Percentiles rank a stretch among this genome's conserved stretches.
Evolutionary conservation across 164 flowering plant genomes (phyloP).

Genomic region (Macadamia integrifolia): DNA sequence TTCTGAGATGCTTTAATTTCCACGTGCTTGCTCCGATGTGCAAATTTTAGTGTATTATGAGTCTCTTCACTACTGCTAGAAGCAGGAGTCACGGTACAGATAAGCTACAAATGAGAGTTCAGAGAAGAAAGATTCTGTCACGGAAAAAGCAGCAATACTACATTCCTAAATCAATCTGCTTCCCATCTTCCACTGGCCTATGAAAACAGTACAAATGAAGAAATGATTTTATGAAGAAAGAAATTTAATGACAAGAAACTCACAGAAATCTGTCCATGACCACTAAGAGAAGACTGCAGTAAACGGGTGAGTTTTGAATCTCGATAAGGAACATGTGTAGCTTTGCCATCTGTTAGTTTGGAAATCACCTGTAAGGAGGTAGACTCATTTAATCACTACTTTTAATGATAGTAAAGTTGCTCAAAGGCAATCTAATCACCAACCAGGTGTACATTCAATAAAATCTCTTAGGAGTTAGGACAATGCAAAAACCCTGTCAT

Average conservation of each 20-base stretch:
- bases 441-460: background rate
- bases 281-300: constrained; percentile 79
- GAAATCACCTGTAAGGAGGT: constrained; percentile 56
- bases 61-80: constrained; percentile 80
- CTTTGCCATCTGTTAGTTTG: constrained; percentile 66
- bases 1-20: constrained; percentile 81
- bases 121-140: constrained; percentile 5
- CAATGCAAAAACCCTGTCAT: background rate
- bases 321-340: constrained; percentile 78
- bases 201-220: too few relatives aligned
- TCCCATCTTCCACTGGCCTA: background rate
- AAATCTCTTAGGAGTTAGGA: background rate
- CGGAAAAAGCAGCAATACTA: constrained; percentile 1
- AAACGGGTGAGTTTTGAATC: constrained; percentile 87
- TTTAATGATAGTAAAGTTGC: background rate
- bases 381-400: background rate
- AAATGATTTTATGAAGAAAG: constrained; percentile 2
- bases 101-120: constrained; percentile 41
- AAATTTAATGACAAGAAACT: constrained; percentile 17
- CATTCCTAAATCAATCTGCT: background rate
- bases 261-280: constrained; percentile 80
- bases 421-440: background rate
- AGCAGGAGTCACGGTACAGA: constrained; percentile 88
- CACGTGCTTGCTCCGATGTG: constrained; percentile 68
- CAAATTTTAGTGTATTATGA: constrained; percentile 79